phyloP scores from a whole-genome alignment of 495 filamentous ascomycete genomes.

The Daldinia vernicosa region DNA sequence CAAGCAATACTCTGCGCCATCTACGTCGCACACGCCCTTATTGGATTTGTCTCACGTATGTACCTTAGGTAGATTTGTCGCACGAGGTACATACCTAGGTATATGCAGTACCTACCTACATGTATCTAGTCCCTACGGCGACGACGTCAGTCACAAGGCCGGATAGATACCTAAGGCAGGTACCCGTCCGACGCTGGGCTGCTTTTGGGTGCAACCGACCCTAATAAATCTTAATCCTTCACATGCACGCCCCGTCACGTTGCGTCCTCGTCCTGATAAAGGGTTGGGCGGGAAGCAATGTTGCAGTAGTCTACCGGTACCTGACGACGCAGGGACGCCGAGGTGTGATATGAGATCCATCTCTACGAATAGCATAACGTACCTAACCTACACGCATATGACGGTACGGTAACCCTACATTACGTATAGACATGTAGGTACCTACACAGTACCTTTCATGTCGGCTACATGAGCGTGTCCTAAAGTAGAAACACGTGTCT shows the following conservation, averaged over 20 bases:
- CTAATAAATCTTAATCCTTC: background rate
- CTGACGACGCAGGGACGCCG: background rate
- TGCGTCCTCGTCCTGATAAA: background rate
- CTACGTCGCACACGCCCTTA: background rate
- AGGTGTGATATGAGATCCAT: background rate
- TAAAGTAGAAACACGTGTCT: constrained; percentile 13
- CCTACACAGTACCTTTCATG: background rate
- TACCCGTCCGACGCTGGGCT: background rate
- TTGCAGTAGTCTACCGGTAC: constrained; percentile 5
- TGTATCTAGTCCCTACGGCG: background rate
- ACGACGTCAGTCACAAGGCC: background rate
- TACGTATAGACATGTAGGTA: background rate
- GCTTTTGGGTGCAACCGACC: background rate
- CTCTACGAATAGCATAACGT: constrained; percentile 1
- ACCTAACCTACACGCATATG: background rate
- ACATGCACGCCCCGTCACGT: constrained; percentile 1
- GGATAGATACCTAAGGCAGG: background rate
- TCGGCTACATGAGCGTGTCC: background rate
- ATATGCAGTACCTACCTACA: background rate
- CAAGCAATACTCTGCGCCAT: background rate
- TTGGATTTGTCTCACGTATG: constrained; percentile 7
- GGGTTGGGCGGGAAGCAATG: constrained; percentile 10
- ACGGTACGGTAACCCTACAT: background rate
- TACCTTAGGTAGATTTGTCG: constrained; percentile 20
- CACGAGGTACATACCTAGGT: no score